Percentiles rank a stretch among this genome's conserved stretches.
These are phyloP conservation scores for Schrenkiella parvula DNA, from an alignment of 345 rosid species.

Conservation along the genomic window DNA sequence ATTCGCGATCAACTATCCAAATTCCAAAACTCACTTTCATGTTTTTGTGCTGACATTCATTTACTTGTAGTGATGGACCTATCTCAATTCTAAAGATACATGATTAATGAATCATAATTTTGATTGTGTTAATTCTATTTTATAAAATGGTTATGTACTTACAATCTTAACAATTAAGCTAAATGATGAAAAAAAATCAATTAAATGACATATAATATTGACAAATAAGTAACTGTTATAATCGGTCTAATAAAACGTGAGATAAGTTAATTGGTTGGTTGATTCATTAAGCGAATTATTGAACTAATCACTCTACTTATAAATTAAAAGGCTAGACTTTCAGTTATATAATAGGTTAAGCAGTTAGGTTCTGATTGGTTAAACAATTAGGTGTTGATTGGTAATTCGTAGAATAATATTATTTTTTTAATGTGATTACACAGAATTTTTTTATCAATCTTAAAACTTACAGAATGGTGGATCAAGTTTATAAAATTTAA, in stretches of 20 bases:
- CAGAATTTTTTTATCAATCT: no score
- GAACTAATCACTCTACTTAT: background rate
- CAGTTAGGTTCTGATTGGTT: no score
- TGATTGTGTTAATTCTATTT: background rate
- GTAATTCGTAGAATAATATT: no score
- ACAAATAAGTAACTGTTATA: background rate
- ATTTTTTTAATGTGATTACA: no score
- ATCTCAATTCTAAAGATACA: background rate
- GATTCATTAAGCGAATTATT: background rate
- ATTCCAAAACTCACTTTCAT: background rate
- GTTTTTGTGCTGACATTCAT: background rate
- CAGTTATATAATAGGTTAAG: background rate
- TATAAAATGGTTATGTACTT: background rate
- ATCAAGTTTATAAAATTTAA: no score
- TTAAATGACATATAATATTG: background rate
- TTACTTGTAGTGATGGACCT: background rate
- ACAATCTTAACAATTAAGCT: background rate
- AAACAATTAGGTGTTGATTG: no score
- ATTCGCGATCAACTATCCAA: background rate
- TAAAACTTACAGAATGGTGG: no score
- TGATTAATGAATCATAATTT: background rate
- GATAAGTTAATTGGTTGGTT: background rate
- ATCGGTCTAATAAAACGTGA: background rate
- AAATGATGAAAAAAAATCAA: background rate
- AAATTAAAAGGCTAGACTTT: background rate